Percentiles rank a stretch among this genome's conserved stretches.
Evolutionary conservation across 176 grass and related monocot species (phyloP).

Genomic region (Rhynchospora tenuis): DNA sequence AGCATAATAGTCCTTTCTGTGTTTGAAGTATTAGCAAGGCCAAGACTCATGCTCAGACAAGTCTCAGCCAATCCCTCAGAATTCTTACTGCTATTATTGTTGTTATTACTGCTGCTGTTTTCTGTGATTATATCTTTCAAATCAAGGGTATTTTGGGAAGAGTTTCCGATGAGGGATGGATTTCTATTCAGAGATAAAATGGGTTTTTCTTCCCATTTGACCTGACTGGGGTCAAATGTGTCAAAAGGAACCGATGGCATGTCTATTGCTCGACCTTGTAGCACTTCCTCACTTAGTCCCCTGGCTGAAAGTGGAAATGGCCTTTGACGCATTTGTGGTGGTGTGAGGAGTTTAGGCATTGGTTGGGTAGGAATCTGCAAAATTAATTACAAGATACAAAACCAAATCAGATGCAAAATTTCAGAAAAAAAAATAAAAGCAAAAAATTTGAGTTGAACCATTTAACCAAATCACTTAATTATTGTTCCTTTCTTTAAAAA

Average conservation of each 20-base stretch:
- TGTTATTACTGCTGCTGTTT: constrained; percentile 51
- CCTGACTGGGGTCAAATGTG: constrained; percentile 29
- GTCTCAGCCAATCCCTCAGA: constrained; percentile 55
- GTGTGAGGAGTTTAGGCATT: constrained; percentile 42
- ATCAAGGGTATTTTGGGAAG: constrained; percentile 39
- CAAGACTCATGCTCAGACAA: constrained; percentile 72
- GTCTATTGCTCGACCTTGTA: constrained; percentile 49
- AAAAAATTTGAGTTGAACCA: neutral
- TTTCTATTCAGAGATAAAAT: constrained; percentile 62
- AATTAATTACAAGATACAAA: constrained; percentile 28
- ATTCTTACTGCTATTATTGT: constrained; percentile 45
- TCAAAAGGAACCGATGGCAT: neutral
- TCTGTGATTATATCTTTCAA: constrained; percentile 1
- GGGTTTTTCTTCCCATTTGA: constrained; percentile 72
- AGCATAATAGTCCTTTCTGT: constrained; percentile 46
- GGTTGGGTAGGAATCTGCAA: constrained; percentile 51
- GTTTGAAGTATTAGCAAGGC: constrained; percentile 54
- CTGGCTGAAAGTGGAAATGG: constrained; percentile 40
- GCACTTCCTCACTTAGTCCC: constrained; percentile 41
- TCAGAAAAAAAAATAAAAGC: neutral
- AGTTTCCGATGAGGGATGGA: constrained; percentile 52
- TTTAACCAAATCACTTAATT: neutral
- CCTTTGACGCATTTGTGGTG: constrained; percentile 49
- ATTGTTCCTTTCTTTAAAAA: neutral
- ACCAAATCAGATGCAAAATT: neutral